phyloP scores from a whole-genome alignment of 225 moss, liverwort and hornwort species.

The Pleurozium schreberi region DNA sequence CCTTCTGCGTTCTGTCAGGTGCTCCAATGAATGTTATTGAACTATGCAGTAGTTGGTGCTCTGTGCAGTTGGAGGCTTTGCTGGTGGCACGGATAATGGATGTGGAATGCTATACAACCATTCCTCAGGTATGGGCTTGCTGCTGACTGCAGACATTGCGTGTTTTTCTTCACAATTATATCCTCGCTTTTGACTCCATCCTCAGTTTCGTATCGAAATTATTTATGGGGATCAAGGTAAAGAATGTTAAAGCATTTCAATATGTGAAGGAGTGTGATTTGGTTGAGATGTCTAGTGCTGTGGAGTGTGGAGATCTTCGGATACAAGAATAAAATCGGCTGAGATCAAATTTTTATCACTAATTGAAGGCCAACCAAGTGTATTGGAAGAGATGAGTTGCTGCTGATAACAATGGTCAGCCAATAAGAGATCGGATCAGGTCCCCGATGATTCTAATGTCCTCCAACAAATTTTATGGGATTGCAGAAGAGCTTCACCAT shows the following conservation, averaged over 20 bases:
- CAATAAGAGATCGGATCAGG: background rate
- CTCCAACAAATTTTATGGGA: background rate
- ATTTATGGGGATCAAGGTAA: background rate
- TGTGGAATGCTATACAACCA: constrained; percentile 54
- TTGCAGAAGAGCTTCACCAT: background rate
- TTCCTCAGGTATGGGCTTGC: constrained; percentile 53
- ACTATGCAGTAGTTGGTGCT: background rate
- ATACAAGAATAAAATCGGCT: background rate
- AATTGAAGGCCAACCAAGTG: background rate
- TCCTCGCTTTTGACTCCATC: background rate
- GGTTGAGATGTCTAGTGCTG: background rate
- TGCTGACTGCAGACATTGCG: background rate
- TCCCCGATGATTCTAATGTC: background rate
- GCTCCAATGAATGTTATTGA: background rate
- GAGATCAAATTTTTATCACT: background rate
- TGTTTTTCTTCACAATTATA: background rate
- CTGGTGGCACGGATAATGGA: constrained; percentile 91
- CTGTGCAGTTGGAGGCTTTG: constrained; percentile 75
- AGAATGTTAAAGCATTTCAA: background rate
- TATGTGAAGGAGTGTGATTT: background rate
- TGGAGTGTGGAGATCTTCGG: background rate
- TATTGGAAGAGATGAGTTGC: background rate
- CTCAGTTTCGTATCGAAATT: background rate
- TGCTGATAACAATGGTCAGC: background rate
- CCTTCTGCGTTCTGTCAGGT: background rate